Percentiles rank a stretch among this genome's conserved stretches.
These are phyloP conservation scores for Bidens hawaiensis DNA, from an alignment of 140 eudicot genomes.

Conservation along the genomic window DNA sequence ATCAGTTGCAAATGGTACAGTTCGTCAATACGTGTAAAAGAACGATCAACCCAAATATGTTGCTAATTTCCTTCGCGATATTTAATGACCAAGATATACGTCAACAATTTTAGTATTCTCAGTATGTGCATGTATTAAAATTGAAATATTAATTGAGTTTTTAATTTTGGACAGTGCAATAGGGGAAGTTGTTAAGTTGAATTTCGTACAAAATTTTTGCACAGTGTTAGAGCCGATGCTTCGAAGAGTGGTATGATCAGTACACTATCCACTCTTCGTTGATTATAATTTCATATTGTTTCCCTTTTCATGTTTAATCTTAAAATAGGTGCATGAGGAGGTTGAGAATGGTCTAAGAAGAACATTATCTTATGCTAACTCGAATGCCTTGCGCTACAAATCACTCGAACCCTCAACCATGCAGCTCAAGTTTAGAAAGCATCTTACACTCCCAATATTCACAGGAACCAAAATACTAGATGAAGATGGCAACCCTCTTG, in stretches of 20 bases:
- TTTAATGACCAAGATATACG: too few species aligned
- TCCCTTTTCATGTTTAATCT: not conserved
- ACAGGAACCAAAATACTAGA: conserved; percentile 53
- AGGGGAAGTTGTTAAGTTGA: conserved; percentile 57
- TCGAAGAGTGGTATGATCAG: conserved; percentile 67
- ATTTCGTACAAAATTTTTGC: conserved; percentile 48
- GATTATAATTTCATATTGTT: not conserved
- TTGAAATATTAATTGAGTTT: not conserved
- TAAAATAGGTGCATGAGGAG: conserved; percentile 61
- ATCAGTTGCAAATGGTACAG: too few species aligned
- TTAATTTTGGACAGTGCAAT: conserved; percentile 45
- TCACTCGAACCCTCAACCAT: conserved; percentile 44
- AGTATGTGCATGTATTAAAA: not conserved
- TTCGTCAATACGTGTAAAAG: too few species aligned
- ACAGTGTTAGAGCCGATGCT: conserved; percentile 67
- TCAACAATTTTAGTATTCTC: not conserved
- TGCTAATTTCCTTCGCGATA: too few species aligned
- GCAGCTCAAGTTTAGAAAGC: conserved; percentile 41
- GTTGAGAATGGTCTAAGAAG: conserved; percentile 50
- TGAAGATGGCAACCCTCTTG: conserved; percentile 46
- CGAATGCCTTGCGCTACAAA: conserved; percentile 42
- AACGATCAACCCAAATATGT: too few species aligned
- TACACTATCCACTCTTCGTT: not conserved
- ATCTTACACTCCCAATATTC: conserved; percentile 45
- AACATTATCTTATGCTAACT: conserved; percentile 22